Conservation (phyloP, 306 rosid genomes). For the Rosa chinensis region DNA sequence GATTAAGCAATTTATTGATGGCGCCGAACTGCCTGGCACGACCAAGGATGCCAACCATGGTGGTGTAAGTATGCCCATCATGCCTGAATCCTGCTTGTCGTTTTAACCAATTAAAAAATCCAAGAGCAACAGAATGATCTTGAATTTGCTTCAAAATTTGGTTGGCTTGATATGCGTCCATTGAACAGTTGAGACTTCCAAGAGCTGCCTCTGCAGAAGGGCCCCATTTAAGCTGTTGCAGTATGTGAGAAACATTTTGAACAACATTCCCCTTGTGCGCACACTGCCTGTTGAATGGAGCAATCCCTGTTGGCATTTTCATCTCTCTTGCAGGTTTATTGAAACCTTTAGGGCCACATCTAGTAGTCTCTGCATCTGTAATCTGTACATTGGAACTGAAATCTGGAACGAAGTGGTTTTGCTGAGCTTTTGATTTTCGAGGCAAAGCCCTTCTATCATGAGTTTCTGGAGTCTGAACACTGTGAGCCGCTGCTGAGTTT, state of each 20-base stretch:
- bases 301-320: constrained; percentile 43
- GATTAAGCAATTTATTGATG: constrained; percentile 62
- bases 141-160: constrained; percentile 83
- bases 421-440: constrained; percentile 47
- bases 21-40: constrained; percentile 82
- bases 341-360: constrained; percentile 43
- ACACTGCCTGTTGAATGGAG: constrained; percentile 39
- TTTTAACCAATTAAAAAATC: constrained; percentile 83
- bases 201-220: constrained; percentile 75
- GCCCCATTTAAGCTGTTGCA: constrained; percentile 69
- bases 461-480: constrained; percentile 32
- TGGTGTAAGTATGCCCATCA: constrained; percentile 89
- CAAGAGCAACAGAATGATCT: constrained; percentile 72
- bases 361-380: constrained; percentile 35
- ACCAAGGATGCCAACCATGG: constrained; percentile 96
- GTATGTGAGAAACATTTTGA: constrained; percentile 56
- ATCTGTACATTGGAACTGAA: constrained; percentile 40
- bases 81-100: constrained; percentile 67
- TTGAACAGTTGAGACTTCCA: constrained; percentile 47
- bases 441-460: constrained; percentile 44
- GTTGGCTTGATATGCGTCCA: constrained; percentile 87
- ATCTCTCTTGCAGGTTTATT: constrained; percentile 41
- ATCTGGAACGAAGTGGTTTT: constrained; percentile 44
- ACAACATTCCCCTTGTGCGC: constrained; percentile 44
- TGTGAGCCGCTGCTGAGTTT: constrained; percentile 38